Conservation (phyloP, 371 early-diverging fungal genomes). For the Ordospora pajunii region DNA sequence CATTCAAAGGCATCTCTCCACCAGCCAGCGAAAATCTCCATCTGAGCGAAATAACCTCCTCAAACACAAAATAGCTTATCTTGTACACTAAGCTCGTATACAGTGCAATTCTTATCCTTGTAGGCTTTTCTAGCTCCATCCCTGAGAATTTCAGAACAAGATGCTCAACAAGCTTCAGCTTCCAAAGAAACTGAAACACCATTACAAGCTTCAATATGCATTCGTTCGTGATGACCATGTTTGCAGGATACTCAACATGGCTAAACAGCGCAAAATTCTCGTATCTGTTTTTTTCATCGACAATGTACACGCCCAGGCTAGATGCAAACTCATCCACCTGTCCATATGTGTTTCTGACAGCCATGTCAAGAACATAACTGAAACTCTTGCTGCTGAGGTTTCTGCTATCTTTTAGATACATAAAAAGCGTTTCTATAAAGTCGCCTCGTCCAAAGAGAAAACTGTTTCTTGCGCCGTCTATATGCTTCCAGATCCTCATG, state of each 20-base stretch:
- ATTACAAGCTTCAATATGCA: constrained; percentile 29
- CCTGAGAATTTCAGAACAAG: constrained; percentile 1
- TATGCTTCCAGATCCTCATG: constrained; percentile 20
- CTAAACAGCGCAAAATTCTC: constrained; percentile 44
- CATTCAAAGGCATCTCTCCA: neutral
- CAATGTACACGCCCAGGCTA: constrained; percentile 9
- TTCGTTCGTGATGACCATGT: constrained; percentile 27
- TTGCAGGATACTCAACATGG: constrained; percentile 34
- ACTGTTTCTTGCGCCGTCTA: constrained; percentile 32
- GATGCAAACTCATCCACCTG: constrained; percentile 31
- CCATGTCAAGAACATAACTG: constrained; percentile 39
- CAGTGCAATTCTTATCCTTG: neutral
- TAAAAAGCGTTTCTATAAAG: constrained; percentile 52
- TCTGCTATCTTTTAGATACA: constrained; percentile 31
- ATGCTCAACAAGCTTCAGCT: constrained; percentile 45
- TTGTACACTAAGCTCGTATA: constrained; percentile 24
- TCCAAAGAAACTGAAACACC: constrained; percentile 57
- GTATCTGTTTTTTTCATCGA: neutral
- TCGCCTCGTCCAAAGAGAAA: constrained; percentile 55
- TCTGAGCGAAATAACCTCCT: constrained; percentile 28
- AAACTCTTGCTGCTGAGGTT: constrained; percentile 19
- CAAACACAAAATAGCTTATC: constrained; percentile 37
- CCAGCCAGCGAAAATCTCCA: neutral
- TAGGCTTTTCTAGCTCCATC: neutral
- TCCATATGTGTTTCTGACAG: constrained; percentile 37